Conservation (phyloP, 1,284 basidiomycete species). For the Fomitopsis pinicola region DNA sequence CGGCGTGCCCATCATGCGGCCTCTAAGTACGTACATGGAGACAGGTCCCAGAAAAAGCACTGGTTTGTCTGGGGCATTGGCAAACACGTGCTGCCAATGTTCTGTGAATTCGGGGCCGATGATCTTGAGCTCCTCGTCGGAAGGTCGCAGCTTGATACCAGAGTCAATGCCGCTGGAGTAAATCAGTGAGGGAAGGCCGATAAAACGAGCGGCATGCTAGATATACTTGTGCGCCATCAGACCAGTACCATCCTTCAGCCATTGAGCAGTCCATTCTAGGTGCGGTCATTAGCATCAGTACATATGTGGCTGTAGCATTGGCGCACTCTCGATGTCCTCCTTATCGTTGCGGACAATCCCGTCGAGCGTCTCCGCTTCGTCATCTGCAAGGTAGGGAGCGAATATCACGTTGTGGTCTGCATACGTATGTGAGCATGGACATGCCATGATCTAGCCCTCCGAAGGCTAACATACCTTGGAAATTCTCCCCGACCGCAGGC, state of each 20-base stretch:
- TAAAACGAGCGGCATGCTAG: background rate
- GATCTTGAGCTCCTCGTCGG: slow-evolving; percentile 34
- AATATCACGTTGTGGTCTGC: slow-evolving; percentile 42
- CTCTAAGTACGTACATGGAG: slow-evolving; percentile 15
- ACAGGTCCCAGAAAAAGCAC: slow-evolving; percentile 34
- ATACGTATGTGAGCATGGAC: background rate
- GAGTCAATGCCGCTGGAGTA: slow-evolving; percentile 36
- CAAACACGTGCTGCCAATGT: slow-evolving; percentile 41
- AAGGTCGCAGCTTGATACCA: slow-evolving; percentile 47
- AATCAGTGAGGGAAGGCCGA: background rate
- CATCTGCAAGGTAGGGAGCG: slow-evolving; percentile 32
- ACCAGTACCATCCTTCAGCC: slow-evolving; percentile 41
- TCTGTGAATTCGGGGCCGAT: slow-evolving; percentile 41
- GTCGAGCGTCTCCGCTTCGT: slow-evolving; percentile 41
- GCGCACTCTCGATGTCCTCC: slow-evolving; percentile 30
- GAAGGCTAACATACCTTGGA: slow-evolving; percentile 36
- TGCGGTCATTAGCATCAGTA: background rate
- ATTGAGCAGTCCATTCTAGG: slow-evolving; percentile 37
- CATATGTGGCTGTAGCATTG: background rate
- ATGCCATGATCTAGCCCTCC: background rate
- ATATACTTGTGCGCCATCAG: slow-evolving; percentile 47
- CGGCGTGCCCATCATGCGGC: background rate
- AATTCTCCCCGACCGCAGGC: slow-evolving; percentile 56
- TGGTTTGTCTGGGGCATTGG: slow-evolving; percentile 43
- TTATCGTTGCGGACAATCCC: slow-evolving; percentile 34